Conservation (phyloP, 176 grass and related monocot species). For the Carex littledalei region DNA sequence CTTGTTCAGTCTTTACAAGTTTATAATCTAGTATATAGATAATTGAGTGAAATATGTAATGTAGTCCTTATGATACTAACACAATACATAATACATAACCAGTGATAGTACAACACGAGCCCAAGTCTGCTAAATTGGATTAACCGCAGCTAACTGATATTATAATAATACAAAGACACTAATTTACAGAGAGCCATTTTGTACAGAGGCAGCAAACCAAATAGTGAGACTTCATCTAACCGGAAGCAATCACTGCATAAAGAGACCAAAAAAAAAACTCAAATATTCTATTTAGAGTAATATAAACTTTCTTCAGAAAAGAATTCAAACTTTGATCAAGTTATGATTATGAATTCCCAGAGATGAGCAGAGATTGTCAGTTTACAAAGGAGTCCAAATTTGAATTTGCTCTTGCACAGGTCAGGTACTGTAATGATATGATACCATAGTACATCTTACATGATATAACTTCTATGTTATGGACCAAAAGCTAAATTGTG, state of each 20-base stretch:
- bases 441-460: not conserved
- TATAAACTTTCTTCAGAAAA: not conserved
- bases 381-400: not conserved
- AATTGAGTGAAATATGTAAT: not conserved
- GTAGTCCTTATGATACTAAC: not conserved
- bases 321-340: not conserved
- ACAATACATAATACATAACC: not conserved
- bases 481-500: not conserved
- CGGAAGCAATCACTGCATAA: not conserved
- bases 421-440: not conserved
- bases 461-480: not conserved
- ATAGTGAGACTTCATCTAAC: not conserved
- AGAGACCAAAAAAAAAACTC: not conserved
- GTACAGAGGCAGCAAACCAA: conserved; percentile 5
- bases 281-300: not conserved
- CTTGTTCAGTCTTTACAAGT: not conserved
- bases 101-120: not conserved
- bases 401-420: not conserved
- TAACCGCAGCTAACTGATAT: not conserved
- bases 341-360: not conserved
- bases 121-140: not conserved
- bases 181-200: conserved; percentile 5
- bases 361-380: not conserved
- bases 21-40: not conserved
- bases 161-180: conserved; percentile 5